Evolutionary conservation across 2,329 filamentous ascomycete species (phyloP).

Genomic region (Arthroderma uncinatum): DNA sequence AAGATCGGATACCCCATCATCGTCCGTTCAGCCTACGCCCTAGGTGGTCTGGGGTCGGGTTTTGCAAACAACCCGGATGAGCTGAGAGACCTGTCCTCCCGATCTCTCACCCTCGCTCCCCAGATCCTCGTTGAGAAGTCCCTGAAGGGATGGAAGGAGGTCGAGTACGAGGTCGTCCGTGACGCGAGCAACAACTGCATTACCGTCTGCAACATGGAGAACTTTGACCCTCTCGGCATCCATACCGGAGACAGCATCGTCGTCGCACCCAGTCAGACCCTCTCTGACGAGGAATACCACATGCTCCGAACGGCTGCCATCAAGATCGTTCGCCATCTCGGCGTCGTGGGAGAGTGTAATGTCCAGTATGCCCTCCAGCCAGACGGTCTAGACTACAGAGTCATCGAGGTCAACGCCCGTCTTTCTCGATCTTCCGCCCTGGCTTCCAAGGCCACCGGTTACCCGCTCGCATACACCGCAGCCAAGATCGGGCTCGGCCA

Average conservation of each 20-base stretch:
- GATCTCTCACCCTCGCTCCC: conserved; percentile 82
- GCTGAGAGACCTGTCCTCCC: conserved; percentile 82
- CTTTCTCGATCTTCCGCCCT: conserved; percentile 93
- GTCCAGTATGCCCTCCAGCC: conserved; percentile 96
- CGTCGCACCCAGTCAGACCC: conserved; percentile 88
- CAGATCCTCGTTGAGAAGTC: conserved; percentile 98
- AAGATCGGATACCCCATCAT: conserved; percentile 94
- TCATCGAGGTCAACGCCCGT: conserved; percentile 98
- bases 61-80: conserved; percentile 93
- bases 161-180: conserved; percentile 96
- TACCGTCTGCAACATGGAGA: conserved; percentile 98
- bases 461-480: conserved; percentile 91
- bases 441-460: conserved; percentile 95
- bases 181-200: conserved; percentile 98
- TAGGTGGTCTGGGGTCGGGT: conserved; percentile 90
- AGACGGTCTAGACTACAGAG: conserved; percentile 92
- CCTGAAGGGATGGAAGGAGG: conserved; percentile 98
- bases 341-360: conserved; percentile 97
- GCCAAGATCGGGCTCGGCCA: conserved; percentile 97
- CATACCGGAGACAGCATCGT: conserved; percentile 99
- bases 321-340: conserved; percentile 94
- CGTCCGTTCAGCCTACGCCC: conserved; percentile 88
- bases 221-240: conserved; percentile 94
- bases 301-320: conserved; percentile 97
- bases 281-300: conserved; percentile 98